Percentiles rank a stretch among this genome's conserved stretches.
Evolutionary conservation across 139 green algal species (phyloP).

Genomic region (Picochlorum sp.): DNA sequence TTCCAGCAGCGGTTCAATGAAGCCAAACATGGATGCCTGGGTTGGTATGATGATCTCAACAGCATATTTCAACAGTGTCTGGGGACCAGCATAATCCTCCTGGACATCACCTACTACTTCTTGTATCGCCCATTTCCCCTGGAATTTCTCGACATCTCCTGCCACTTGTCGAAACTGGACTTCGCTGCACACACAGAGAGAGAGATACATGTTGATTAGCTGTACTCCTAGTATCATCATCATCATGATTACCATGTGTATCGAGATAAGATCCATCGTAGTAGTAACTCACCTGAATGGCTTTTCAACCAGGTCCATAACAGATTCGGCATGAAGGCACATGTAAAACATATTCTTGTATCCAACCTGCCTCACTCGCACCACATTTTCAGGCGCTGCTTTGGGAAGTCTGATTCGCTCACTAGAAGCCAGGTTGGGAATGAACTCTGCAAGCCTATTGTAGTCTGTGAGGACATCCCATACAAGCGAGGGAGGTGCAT

Average conservation of each 20-base stretch:
- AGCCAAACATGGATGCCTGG: conserved; percentile 16
- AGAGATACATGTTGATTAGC: too few relatives aligned
- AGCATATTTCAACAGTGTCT: conserved; percentile 52
- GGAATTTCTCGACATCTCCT: conserved; percentile 44
- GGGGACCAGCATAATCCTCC: not conserved
- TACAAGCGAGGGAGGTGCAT: too few relatives aligned
- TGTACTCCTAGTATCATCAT: too few relatives aligned
- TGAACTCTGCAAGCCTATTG: too few relatives aligned
- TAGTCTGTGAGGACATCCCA: too few relatives aligned
- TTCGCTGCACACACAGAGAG: conserved; percentile 18
- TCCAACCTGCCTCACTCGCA: too few relatives aligned
- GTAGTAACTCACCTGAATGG: not conserved
- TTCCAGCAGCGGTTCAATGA: conserved; percentile 53
- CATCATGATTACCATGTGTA: not conserved
- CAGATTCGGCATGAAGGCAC: too few relatives aligned
- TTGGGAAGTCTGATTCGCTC: too few relatives aligned
- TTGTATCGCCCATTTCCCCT: conserved; percentile 55
- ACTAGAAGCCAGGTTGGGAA: too few relatives aligned
- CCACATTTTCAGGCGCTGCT: too few relatives aligned
- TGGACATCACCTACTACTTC: not conserved
- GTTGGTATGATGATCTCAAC: conserved; percentile 44
- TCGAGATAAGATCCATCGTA: not conserved
- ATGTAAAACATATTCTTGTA: too few relatives aligned
- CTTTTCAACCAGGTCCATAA: conserved; percentile 48
- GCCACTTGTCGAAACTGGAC: conserved; percentile 50